These are phyloP conservation scores for Mycena haematopus DNA, from an alignment of 768 basidiomycete genomes.

Conservation along the genomic window DNA sequence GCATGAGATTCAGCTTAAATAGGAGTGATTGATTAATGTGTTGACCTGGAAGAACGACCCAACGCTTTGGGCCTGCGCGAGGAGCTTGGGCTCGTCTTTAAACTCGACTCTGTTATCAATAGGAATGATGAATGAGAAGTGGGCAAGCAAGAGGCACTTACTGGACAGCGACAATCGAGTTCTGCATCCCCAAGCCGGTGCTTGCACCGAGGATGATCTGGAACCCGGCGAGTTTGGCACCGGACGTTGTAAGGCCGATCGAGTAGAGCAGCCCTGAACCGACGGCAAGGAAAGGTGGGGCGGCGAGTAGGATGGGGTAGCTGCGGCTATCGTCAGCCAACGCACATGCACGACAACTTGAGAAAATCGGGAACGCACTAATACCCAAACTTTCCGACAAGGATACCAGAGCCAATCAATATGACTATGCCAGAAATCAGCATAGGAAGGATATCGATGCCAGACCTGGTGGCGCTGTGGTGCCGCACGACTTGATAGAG, in stretches of 20 bases:
- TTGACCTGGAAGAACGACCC: slow-evolving; percentile 8
- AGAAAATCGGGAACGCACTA: slow-evolving; percentile 3
- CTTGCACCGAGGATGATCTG: slow-evolving; percentile 27
- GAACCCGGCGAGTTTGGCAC: slow-evolving; percentile 14
- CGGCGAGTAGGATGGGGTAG: background rate
- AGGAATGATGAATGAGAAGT: background rate
- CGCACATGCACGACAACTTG: background rate
- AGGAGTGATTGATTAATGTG: too few species aligned
- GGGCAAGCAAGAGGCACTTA: background rate
- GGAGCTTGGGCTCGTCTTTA: slow-evolving; percentile 3
- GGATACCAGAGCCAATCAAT: slow-evolving; percentile 8
- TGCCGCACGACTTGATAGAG: slow-evolving; percentile 31
- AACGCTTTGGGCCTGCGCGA: slow-evolving; percentile 15
- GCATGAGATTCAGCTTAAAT: too few species aligned
- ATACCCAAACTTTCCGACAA: slow-evolving; percentile 3
- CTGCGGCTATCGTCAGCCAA: background rate
- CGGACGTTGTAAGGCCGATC: slow-evolving; percentile 5
- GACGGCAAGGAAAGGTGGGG: slow-evolving; percentile 19
- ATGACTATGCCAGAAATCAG: slow-evolving; percentile 25
- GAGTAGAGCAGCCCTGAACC: slow-evolving; percentile 30
- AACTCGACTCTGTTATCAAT: slow-evolving; percentile 4
- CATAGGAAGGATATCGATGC: slow-evolving; percentile 33
- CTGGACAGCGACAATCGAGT: slow-evolving; percentile 14
- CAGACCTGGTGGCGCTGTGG: slow-evolving; percentile 32
- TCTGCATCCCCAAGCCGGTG: slow-evolving; percentile 26